phyloP scores from a whole-genome alignment of 106 monocot genomes.

The Iris macrosiphon region DNA sequence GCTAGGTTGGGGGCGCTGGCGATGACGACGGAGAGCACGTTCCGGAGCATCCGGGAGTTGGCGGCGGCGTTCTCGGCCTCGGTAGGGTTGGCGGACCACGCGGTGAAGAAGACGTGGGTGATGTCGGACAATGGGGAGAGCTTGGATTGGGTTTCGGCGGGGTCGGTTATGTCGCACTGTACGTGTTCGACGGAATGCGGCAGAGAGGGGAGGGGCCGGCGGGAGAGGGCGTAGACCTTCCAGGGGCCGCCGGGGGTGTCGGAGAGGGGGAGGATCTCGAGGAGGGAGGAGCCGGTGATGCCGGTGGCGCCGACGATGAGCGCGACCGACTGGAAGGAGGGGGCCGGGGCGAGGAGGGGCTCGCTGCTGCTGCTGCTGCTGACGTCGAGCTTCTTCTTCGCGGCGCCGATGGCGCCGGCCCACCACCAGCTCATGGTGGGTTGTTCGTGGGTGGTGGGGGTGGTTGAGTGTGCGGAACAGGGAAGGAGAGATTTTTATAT shows the following conservation, averaged over 20 bases:
- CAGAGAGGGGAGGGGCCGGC: constrained; percentile 43
- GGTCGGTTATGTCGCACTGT: constrained; percentile 63
- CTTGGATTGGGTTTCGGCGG: constrained; percentile 36
- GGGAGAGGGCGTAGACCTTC: constrained; percentile 71
- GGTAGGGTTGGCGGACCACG: constrained; percentile 34
- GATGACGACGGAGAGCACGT: constrained; percentile 47
- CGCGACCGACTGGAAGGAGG: constrained; percentile 44
- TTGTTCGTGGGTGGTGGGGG: too few relatives aligned
- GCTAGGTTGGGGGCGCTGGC: constrained; percentile 44
- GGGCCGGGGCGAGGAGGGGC: not conserved
- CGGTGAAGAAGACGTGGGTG: constrained; percentile 66
- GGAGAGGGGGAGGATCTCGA: constrained; percentile 75
- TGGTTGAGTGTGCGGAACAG: not conserved
- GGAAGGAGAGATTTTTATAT: too few relatives aligned
- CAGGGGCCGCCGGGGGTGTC: constrained; percentile 95
- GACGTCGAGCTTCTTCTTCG: constrained; percentile 10
- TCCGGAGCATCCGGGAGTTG: constrained; percentile 74
- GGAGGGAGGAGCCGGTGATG: constrained; percentile 58
- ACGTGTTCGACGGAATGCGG: constrained; percentile 37
- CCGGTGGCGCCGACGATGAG: constrained; percentile 65
- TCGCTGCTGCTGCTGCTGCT: not conserved
- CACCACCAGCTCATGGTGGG: constrained; percentile 99
- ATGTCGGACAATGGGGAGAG: constrained; percentile 74
- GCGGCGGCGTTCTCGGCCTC: constrained; percentile 42
- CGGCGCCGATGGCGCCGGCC: constrained; percentile 82